Evolutionary conservation across 1,139 yeast genomes (phyloP), one percentile per base, ranked within the genome.

Genomic region (Yamadazyma triangularis): DNA sequence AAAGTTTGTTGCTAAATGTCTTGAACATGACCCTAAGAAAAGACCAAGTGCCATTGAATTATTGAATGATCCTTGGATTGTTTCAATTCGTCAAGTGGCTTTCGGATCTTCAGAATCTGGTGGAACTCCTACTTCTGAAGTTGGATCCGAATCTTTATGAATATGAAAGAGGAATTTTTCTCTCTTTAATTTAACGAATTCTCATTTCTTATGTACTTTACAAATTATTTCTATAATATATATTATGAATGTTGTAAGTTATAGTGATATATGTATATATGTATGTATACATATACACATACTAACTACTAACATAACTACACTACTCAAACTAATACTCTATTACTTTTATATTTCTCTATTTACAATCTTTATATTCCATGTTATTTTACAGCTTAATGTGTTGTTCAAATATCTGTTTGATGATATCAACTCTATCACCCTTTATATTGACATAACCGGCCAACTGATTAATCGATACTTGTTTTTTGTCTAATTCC

Each of bases 11-110:
- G 65, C 77, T 15, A 72, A 81, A 43, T 86, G 96, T 52, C 67
- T 91, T 42, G 87, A 84, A 42, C 86, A 83, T 41, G 91, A 88
- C 52, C 95, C 97, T 2, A 65, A 65, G 28, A 73, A 75, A 51
- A 73, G 98, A 41, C 80, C 89, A 2, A 72, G 85, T 25, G 96
- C 98, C 0, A 81, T 79, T 29, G 96, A 88, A 47, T 65, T 91
- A 32, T 62, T 91, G 47, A 76, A 75, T 39, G 96, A 91, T 56
- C 96, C 96, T 2, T 91, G 98, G 98, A 79, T 83, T 40, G 73
- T 77, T 28, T 75, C 78, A 16, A 83, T 84, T 34, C 63, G 89
- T 45, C 77, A 76, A 43, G 73, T 78, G 35, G 89, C 93, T 1
- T 80, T 82, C 53, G 83, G 69, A 1, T 50, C 60, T 2, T 45